phyloP scores from a whole-genome alignment of 345 rosid genomes.

The Heritiera littoralis region DNA sequence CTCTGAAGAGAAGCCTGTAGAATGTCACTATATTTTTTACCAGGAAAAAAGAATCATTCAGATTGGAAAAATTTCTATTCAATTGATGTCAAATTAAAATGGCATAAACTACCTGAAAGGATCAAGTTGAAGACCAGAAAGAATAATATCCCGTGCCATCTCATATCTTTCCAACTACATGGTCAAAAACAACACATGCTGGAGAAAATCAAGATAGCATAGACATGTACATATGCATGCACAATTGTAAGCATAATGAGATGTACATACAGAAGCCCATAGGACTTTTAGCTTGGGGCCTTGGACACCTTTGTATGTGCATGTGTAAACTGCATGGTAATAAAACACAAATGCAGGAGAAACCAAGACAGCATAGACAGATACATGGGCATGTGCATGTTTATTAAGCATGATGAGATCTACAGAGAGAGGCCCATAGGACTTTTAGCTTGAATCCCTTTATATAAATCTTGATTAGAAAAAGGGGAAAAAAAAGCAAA shows the following conservation, averaged over 20 bases:
- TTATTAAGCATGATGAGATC: background rate
- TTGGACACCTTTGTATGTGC: constrained; percentile 41
- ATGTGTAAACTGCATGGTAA: constrained; percentile 43
- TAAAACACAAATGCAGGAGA: background rate
- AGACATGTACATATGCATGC: background rate
- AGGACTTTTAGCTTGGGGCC: constrained; percentile 25
- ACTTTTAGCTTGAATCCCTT: background rate
- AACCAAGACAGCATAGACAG: background rate
- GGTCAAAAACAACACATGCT: constrained; percentile 17
- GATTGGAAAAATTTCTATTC: constrained; percentile 8
- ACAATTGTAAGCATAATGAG: background rate
- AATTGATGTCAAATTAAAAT: constrained; percentile 14
- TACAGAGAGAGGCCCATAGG: constrained; percentile 10
- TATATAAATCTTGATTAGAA: background rate
- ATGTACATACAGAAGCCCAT: background rate
- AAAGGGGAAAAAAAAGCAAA: background rate
- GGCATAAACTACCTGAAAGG: constrained; percentile 66
- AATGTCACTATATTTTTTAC: constrained; percentile 65
- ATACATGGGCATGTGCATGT: background rate
- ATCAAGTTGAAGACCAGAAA: constrained; percentile 89
- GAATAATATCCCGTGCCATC: constrained; percentile 64
- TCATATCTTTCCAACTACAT: constrained; percentile 72
- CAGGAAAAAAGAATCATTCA: constrained; percentile 34
- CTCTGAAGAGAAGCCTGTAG: constrained; percentile 71
- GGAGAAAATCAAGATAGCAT: background rate